Base-by-base conservation (phyloP, 169 alveolate species). In the Cytauxzoon felis region DNA sequence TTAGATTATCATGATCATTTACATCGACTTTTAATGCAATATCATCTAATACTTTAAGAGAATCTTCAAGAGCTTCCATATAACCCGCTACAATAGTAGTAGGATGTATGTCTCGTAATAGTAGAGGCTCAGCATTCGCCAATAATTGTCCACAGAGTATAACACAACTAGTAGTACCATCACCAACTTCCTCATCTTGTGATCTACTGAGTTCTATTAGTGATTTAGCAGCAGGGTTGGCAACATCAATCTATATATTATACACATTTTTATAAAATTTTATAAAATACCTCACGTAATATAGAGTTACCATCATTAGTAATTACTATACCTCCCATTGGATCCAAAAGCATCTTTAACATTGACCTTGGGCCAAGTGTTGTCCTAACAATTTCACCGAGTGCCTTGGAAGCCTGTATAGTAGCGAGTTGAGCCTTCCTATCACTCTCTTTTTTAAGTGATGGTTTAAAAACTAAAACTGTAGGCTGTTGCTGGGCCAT, bases 131-230 rank as follows among this genome's bases (percentile, higher is more conserved):
- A 26, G 98, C 96, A 21, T 93, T 95, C 45, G 92, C 90, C 67
- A 97, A 80, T 81, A 97, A 81, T 87, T 96, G 98, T 2, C 99
- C 99, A 42, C 99, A 96, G 33, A 96, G 86, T 19, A 97, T 95
- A 34, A 96, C 97, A 45, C 96, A 99, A 26, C 97, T 91, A 26
- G 99, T 97, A 13, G 96, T 97, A 1, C 99, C 99, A 82, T 97
- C 99, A 19, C 99, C 99, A 2, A 95, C 99, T 76, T 97, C 99
- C 82, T 97, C 99, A 79, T 97, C 99, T 83, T 94, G 97, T 3
- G 98, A 90, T 48, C 99, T 86, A 29, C 98, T 91, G 47, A 97
- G 82, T 78, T 96, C 99, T 49, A 97, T 97, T 91, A 97, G 93
- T 26, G 97, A 88, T 78, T 96, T 96, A 24, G 99, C 99, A 3